Percentiles rank a stretch among this genome's conserved stretches.
Conservation (phyloP, 1,284 basidiomycete genomes). For the Cutaneotrichosporon dermatis region DNA sequence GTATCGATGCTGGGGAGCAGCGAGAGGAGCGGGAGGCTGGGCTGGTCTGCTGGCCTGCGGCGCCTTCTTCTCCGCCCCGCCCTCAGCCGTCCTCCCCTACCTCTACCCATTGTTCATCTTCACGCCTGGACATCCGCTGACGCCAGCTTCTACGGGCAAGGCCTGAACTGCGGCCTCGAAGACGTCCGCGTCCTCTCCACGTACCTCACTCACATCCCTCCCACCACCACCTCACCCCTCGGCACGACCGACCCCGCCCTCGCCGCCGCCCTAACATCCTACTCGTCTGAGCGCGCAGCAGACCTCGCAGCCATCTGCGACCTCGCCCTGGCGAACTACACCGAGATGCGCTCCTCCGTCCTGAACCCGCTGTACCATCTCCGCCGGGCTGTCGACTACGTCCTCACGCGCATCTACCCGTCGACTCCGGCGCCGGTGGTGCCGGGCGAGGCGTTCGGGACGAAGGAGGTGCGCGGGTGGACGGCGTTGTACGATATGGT, state of each 20-base stretch:
- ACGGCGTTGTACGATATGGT: constrained; percentile 93
- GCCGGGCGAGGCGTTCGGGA: constrained; percentile 45
- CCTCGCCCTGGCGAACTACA: constrained; percentile 90
- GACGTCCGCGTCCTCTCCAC: constrained; percentile 85
- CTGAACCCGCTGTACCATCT: constrained; percentile 75
- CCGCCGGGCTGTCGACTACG: constrained; percentile 69
- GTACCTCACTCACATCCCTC: constrained; percentile 64
- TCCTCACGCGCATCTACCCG: constrained; percentile 61
- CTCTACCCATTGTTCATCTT: too few relatives aligned
- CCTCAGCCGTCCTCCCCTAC: too few relatives aligned
- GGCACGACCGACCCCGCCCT: constrained; percentile 53
- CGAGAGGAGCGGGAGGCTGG: too few relatives aligned
- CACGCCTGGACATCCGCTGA: neutral
- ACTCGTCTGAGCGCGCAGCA: constrained; percentile 73
- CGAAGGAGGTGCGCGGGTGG: constrained; percentile 66
- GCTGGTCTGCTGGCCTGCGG: too few relatives aligned
- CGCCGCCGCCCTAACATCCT: constrained; percentile 65
- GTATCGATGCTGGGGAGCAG: too few relatives aligned
- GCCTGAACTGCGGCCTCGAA: constrained; percentile 94
- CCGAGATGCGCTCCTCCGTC: constrained; percentile 91
- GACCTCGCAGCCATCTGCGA: constrained; percentile 87
- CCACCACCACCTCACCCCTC: constrained; percentile 37
- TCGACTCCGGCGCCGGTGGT: constrained; percentile 50
- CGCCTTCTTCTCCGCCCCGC: too few relatives aligned
- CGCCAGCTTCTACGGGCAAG: constrained; percentile 91